A percentile compares a stretch with the other conserved stretches of the same genome.
Conservation (phyloP, 352 stramenopile genomes). For the Stephanocyclus meneghinianus region DNA sequence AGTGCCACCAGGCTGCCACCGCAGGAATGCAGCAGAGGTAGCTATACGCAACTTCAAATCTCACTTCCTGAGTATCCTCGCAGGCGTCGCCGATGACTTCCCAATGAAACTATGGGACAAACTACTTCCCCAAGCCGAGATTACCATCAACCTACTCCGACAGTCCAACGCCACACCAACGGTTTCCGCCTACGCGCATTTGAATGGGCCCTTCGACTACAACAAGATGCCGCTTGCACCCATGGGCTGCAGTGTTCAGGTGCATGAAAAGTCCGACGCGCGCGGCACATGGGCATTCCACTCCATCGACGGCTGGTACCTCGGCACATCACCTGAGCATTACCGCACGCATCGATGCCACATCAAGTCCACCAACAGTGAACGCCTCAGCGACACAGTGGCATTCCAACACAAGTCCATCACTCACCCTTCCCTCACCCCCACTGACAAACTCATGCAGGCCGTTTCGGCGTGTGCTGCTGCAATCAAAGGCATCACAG, state of each 20-base stretch:
- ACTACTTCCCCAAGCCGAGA: no score
- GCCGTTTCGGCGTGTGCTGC: not conserved
- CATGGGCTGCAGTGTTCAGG: no score
- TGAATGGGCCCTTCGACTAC: no score
- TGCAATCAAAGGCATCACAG: not conserved
- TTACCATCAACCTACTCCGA: no score
- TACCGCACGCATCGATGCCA: conserved; percentile 4
- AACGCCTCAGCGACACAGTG: conserved; percentile 8
- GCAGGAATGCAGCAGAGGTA: no score
- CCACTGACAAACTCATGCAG: not conserved
- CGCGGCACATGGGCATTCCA: conserved; percentile 1
- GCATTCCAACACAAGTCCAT: conserved; percentile 6
- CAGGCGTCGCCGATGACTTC: not conserved
- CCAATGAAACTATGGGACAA: conserved; percentile 6
- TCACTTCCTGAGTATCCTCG: not conserved
- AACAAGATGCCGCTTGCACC: no score
- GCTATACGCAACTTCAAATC: no score
- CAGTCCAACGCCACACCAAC: no score
- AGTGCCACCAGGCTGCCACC: no score
- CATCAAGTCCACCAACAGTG: not conserved
- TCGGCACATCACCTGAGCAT: conserved; percentile 7
- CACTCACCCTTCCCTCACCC: not conserved
- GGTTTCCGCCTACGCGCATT: no score
- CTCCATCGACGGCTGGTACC: not conserved
- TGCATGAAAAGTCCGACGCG: not conserved